phyloP scores from a whole-genome alignment of 2,329 filamentous ascomycete species.

The Aspergillus ochraceus region DNA sequence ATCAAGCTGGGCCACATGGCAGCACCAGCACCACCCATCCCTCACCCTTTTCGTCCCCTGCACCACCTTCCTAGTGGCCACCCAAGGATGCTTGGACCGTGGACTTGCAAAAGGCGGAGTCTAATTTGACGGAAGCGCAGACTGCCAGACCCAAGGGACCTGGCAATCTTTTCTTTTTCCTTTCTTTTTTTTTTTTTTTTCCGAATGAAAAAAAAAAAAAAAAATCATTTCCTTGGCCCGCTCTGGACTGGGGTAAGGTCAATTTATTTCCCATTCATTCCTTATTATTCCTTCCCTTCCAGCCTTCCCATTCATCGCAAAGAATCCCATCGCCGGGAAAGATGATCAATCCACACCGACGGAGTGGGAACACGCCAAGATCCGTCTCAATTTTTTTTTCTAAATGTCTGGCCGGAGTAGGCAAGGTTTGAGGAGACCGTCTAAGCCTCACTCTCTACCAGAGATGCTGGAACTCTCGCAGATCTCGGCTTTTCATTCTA shows the following conservation, averaged over 20 bases:
- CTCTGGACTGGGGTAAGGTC: no score
- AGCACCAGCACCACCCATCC: conserved; percentile 10
- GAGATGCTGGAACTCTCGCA: neutral
- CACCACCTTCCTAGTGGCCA: neutral
- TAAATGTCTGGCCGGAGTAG: neutral
- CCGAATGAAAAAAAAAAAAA: no score
- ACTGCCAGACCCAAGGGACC: neutral
- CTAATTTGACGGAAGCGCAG: neutral
- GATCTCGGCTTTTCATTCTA: neutral
- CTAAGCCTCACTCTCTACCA: neutral
- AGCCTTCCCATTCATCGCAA: no score
- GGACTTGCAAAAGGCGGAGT: neutral
- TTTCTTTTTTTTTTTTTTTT: neutral
- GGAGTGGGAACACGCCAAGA: neutral
- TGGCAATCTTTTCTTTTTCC: neutral
- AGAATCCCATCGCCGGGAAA: neutral
- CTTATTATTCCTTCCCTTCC: no score
- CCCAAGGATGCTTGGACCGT: conserved; percentile 8
- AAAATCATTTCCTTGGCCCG: neutral
- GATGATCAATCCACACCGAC: neutral
- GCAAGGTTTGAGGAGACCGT: neutral
- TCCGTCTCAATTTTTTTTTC: neutral
- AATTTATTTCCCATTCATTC: no score
- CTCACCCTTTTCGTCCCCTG: conserved; percentile 1
- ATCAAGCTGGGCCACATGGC: conserved; percentile 14